Conservation (phyloP, 2,329 filamentous ascomycete species). For the Aspergillus fructus region DNA sequence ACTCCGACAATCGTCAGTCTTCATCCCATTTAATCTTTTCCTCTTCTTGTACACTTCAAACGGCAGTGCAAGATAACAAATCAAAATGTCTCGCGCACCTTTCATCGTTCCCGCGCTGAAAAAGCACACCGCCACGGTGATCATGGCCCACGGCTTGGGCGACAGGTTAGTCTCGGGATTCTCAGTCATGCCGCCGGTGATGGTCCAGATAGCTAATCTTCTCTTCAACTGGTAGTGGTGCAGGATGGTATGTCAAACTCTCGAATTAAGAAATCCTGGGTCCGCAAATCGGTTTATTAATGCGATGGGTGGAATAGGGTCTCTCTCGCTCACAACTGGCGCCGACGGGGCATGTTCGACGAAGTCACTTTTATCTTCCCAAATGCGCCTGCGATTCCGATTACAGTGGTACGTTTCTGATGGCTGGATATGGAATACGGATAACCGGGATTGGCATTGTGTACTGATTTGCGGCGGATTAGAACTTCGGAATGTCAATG, state of each 20-base stretch:
- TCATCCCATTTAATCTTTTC: background rate
- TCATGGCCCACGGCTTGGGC: constrained; percentile 89
- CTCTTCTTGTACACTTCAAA: background rate
- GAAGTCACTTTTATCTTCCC: constrained; percentile 95
- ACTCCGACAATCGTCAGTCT: background rate
- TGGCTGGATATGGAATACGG: background rate
- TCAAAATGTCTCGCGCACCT: constrained; percentile 51
- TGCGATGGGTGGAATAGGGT: constrained; percentile 48
- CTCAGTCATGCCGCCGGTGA: background rate
- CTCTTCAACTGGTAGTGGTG: constrained; percentile 40
- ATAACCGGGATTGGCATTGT: background rate
- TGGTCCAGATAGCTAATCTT: constrained; percentile 7
- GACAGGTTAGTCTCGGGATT: constrained; percentile 62
- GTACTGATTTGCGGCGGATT: background rate
- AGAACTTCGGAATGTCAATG: constrained; percentile 78
- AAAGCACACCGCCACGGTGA: constrained; percentile 89
- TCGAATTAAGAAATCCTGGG: background rate
- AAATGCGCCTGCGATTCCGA: constrained; percentile 81
- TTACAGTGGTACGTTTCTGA: constrained; percentile 63
- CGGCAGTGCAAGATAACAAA: background rate
- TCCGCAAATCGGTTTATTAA: background rate
- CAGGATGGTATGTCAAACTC: constrained; percentile 42
- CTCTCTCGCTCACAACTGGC: constrained; percentile 82
- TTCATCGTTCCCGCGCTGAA: constrained; percentile 76
- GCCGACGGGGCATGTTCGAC: constrained; percentile 73